phyloP scores from a whole-genome alignment of 192 early-diverging fungal species.

The Anaeromyces robustus region DNA sequence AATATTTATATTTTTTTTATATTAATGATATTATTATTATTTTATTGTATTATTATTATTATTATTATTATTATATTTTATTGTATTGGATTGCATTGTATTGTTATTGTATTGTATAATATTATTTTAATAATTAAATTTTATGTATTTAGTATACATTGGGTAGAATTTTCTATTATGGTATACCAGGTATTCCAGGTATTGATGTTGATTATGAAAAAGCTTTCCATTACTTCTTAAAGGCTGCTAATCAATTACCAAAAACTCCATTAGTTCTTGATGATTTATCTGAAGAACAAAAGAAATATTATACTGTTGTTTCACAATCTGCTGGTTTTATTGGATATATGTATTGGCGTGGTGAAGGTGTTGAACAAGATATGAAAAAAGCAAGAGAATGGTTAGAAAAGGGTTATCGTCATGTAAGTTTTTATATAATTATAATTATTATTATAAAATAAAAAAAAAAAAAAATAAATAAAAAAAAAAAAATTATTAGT shows the following conservation, averaged over 20 bases:
- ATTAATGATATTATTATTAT: too few species aligned
- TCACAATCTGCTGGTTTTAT: conserved; percentile 62
- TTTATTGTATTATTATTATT: too few species aligned
- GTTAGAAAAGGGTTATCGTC: conserved; percentile 53
- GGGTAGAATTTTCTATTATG: not conserved
- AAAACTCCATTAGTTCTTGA: conserved; percentile 4
- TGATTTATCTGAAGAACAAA: not conserved
- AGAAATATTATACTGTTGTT: conserved; percentile 16
- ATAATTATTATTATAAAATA: too few species aligned
- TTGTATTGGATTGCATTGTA: too few species aligned
- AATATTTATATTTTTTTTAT: too few species aligned
- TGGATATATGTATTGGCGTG: conserved; percentile 81
- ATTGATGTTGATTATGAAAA: conserved; percentile 36
- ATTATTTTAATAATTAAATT: too few species aligned
- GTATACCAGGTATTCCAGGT: conserved; percentile 5
- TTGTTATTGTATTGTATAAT: too few species aligned
- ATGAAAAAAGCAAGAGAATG: conserved; percentile 49
- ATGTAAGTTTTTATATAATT: too few species aligned
- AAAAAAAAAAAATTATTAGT: too few species aligned
- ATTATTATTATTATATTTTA: too few species aligned
- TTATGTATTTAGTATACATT: not conserved
- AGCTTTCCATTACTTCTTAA: conserved; percentile 41
- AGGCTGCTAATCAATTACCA: conserved; percentile 31
- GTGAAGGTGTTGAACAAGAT: conserved; percentile 58
- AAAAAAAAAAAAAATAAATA: too few species aligned